A percentile compares a stretch with the other conserved stretches of the same genome.
Conservation (phyloP, 768 basidiomycete genomes). For the Termitomyces sp. region DNA sequence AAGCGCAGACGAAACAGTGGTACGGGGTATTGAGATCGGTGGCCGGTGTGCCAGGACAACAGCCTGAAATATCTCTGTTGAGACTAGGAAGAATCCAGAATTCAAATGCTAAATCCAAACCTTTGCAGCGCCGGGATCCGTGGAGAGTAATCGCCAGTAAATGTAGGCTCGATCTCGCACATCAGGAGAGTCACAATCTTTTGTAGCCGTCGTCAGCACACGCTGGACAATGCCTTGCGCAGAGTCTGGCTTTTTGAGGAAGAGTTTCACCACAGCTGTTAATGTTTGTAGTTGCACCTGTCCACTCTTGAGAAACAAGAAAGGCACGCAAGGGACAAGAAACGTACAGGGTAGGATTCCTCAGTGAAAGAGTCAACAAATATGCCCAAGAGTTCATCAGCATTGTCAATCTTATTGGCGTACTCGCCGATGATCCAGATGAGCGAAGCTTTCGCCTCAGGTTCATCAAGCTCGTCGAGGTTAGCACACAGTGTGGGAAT, state of each 20-base stretch:
- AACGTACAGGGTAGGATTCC: constrained; percentile 81
- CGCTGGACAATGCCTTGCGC: constrained; percentile 90
- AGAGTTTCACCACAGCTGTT: constrained; percentile 95
- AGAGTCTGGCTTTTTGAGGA: constrained; percentile 90
- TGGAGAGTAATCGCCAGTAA: constrained; percentile 93
- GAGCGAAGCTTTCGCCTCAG: constrained; percentile 94
- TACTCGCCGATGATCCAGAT: constrained; percentile 99
- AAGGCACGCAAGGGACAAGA: neutral
- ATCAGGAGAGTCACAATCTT: constrained; percentile 95
- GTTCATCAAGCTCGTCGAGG: constrained; percentile 95
- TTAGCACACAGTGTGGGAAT: constrained; percentile 94
- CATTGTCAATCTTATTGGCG: constrained; percentile 95
- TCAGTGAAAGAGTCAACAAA: constrained; percentile 94
- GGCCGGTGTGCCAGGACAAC: constrained; percentile 91
- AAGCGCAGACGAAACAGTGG: constrained; percentile 81
- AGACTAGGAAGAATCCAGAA: neutral
- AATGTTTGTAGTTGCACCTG: constrained; percentile 77
- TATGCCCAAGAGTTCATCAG: constrained; percentile 83
- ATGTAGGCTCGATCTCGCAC: constrained; percentile 97
- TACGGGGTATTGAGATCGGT: constrained; percentile 89
- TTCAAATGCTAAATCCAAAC: constrained; percentile 30
- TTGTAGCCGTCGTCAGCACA: constrained; percentile 92
- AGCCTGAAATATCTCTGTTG: constrained; percentile 27
- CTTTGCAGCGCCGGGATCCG: constrained; percentile 94
- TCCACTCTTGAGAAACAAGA: constrained; percentile 2